A percentile compares a stretch with the other conserved stretches of the same genome.
Evolutionary conservation across 306 rosid species (phyloP).

Genomic region (Alnus glutinosa): DNA sequence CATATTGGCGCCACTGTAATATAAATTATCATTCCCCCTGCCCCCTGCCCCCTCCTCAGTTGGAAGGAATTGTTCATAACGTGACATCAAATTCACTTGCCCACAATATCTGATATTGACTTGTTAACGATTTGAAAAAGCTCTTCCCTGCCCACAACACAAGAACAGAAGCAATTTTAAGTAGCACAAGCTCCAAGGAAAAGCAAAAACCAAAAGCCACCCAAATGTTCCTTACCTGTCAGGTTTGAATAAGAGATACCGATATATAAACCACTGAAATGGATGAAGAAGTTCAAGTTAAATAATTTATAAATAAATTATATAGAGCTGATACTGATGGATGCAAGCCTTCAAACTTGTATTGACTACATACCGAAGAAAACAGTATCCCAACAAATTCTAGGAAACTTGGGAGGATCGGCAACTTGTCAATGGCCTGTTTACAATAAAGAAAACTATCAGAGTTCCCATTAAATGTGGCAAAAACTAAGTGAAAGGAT

Average conservation of each 20-base stretch:
- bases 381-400: conserved; percentile 77
- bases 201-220: background rate
- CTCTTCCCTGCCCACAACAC: conserved; percentile 61
- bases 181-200: conserved; percentile 5
- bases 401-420: conserved; percentile 58
- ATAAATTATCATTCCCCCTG: background rate
- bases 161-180: conserved; percentile 9
- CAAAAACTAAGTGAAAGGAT: background rate
- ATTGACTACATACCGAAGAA: conserved; percentile 59
- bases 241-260: conserved; percentile 94
- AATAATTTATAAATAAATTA: too few species aligned
- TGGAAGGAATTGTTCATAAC: background rate
- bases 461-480: background rate
- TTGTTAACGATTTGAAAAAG: conserved; percentile 62
- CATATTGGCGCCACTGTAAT: background rate
- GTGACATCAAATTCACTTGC: conserved; percentile 49
- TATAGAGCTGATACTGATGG: too few species aligned
- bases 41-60: background rate
- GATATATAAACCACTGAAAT: conserved; percentile 92
- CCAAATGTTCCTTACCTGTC: conserved; percentile 57
- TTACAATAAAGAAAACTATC: conserved; percentile 23
- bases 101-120: conserved; percentile 57
- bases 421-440: conserved; percentile 80
- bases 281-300: conserved; percentile 32
- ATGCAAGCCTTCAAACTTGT: background rate